Percentiles rank a stretch among this genome's conserved stretches.
Conservation (phyloP, 345 rosid species). For the Pistacia atlantica region DNA sequence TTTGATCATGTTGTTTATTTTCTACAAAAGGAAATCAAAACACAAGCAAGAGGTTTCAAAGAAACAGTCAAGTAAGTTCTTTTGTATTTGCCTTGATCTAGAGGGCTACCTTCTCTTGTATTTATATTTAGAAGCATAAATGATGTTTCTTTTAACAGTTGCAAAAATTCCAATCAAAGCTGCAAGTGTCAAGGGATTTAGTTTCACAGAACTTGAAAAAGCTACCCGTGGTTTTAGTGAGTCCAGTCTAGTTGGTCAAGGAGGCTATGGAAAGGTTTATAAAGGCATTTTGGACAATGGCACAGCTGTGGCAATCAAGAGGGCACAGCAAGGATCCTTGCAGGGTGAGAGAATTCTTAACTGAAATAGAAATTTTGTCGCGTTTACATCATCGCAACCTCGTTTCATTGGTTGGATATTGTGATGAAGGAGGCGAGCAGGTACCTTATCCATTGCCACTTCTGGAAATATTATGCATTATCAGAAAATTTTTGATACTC, state of each 20-base stretch:
- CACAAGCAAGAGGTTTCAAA: not conserved
- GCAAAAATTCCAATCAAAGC: conserved; percentile 37
- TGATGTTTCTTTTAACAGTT: conserved; percentile 20
- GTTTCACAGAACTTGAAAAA: conserved; percentile 40
- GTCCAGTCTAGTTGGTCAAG: conserved; percentile 42
- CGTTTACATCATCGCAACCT: conserved; percentile 65
- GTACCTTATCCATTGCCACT: conserved; percentile 12
- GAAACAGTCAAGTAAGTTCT: conserved; percentile 28
- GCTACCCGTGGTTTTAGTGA: conserved; percentile 43
- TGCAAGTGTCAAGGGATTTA: conserved; percentile 41
- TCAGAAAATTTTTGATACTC: too few relatives aligned
- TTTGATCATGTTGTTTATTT: conserved; percentile 11
- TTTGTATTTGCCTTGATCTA: not conserved
- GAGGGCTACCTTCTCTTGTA: not conserved
- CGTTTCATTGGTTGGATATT: conserved; percentile 58
- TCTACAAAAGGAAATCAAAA: conserved; percentile 15
- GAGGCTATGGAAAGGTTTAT: conserved; percentile 64
- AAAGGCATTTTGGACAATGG: conserved; percentile 50
- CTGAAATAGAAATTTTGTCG: conserved; percentile 51
- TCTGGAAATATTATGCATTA: not conserved
- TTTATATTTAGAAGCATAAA: not conserved
- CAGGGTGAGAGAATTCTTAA: conserved; percentile 56
- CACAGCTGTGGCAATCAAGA: conserved; percentile 53
- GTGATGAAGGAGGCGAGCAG: conserved; percentile 52
- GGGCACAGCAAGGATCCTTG: conserved; percentile 46